Evolutionary conservation across 345 rosid species (phyloP).

Genomic region (Trapa bicornis): DNA sequence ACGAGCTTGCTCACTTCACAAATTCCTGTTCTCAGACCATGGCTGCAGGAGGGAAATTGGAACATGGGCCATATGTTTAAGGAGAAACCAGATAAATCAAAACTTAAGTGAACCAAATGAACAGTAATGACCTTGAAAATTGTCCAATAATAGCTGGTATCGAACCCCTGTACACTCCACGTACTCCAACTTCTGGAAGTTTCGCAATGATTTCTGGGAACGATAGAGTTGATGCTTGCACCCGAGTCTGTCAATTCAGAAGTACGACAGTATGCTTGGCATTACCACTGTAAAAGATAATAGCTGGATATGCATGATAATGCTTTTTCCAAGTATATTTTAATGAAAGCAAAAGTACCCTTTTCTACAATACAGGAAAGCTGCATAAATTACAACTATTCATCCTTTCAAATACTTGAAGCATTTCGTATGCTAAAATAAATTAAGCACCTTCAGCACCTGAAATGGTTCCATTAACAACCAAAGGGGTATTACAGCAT

Average conservation of each 20-base stretch:
- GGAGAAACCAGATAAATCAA: constrained; percentile 3
- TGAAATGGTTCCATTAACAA: background rate
- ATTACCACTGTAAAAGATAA: background rate
- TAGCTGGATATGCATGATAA: background rate
- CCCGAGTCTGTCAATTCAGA: constrained; percentile 52
- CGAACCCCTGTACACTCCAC: constrained; percentile 83
- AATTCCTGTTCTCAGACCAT: constrained; percentile 71
- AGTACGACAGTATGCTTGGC: background rate
- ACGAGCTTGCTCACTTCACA: constrained; percentile 83
- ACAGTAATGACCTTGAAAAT: constrained; percentile 63
- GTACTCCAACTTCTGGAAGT: constrained; percentile 84
- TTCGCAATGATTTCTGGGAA: constrained; percentile 78
- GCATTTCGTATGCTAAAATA: too few relatives aligned
- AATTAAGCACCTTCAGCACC: background rate
- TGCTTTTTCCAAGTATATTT: background rate
- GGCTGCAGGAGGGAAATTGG: constrained; percentile 10
- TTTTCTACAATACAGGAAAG: background rate
- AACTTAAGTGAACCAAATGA: background rate
- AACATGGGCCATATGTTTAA: background rate
- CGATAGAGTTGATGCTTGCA: constrained; percentile 81
- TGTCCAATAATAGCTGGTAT: constrained; percentile 95
- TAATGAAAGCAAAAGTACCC: background rate
- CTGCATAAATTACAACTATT: background rate
- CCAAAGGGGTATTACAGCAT: background rate
- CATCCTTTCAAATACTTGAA: background rate